Evolutionary conservation across 2,329 filamentous ascomycete genomes (phyloP).

Genomic region (Cladobotryum protrusum): DNA sequence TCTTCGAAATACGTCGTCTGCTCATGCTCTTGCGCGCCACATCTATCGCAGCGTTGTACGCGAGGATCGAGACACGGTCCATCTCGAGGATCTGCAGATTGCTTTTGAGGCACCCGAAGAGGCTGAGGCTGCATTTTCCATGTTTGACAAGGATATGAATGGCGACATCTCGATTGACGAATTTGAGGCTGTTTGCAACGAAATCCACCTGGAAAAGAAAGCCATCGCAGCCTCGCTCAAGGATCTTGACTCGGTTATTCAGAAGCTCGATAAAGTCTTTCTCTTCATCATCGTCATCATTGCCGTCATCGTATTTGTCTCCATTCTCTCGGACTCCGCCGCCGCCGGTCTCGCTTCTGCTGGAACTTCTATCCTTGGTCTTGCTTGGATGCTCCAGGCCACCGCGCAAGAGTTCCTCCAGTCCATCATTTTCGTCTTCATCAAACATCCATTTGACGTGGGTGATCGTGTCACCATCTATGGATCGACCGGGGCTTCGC

Average conservation of each 20-base stretch:
- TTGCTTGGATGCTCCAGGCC: constrained; percentile 88
- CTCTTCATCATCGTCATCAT: constrained; percentile 80
- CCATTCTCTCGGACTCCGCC: constrained; percentile 84
- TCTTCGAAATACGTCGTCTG: constrained; percentile 62
- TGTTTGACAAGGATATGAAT: constrained; percentile 96
- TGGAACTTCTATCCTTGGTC: constrained; percentile 77
- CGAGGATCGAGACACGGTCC: constrained; percentile 69
- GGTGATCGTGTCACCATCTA: constrained; percentile 90
- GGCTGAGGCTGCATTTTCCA: constrained; percentile 78
- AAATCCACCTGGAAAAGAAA: constrained; percentile 91
- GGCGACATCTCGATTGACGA: constrained; percentile 96
- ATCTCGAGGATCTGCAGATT: constrained; percentile 67
- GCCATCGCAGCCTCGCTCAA: constrained; percentile 92
- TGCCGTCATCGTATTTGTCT: constrained; percentile 78
- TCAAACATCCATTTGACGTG: constrained; percentile 96
- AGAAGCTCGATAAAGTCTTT: constrained; percentile 83
- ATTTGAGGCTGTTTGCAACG: constrained; percentile 85
- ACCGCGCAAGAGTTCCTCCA: constrained; percentile 94
- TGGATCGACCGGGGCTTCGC: constrained; percentile 73
- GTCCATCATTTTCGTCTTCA: constrained; percentile 90
- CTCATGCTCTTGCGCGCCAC: constrained; percentile 79
- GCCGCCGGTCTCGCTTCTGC: constrained; percentile 84
- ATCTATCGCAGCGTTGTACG: constrained; percentile 80
- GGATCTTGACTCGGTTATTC: constrained; percentile 88
- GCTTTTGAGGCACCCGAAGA: constrained; percentile 82